phyloP scores from a whole-genome alignment of 192 early-diverging fungal species.

The Tieghemiomyces parasiticus region DNA sequence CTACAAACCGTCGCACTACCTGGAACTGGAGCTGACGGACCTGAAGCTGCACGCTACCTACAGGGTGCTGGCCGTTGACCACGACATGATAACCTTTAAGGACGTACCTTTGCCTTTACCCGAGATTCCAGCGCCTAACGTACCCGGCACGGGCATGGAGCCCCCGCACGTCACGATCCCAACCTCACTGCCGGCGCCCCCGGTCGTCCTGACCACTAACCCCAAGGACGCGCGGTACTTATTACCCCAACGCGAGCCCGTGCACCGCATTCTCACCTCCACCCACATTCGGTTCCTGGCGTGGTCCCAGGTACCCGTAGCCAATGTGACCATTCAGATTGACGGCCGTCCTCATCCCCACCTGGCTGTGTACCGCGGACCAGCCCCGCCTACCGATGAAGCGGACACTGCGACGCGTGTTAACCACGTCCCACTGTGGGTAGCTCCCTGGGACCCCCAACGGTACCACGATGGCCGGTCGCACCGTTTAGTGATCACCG shows the following conservation, averaged over 20 bases:
- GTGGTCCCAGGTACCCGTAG: slow-evolving; percentile 36
- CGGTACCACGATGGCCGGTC: slow-evolving; percentile 46
- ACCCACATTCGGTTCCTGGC: slow-evolving; percentile 63
- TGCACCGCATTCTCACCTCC: slow-evolving; percentile 37
- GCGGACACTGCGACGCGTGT: slow-evolving; percentile 15
- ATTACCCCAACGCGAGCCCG: slow-evolving; percentile 56
- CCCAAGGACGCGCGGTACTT: slow-evolving; percentile 73
- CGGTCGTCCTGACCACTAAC: slow-evolving; percentile 70
- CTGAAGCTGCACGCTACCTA: slow-evolving; percentile 82
- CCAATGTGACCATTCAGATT: slow-evolving; percentile 27
- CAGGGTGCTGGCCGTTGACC: slow-evolving; percentile 69
- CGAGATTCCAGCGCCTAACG: slow-evolving; percentile 32
- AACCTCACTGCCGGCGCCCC: slow-evolving; percentile 35
- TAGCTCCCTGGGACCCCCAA: slow-evolving; percentile 49
- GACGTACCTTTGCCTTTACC: slow-evolving; percentile 53
- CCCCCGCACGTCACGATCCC: slow-evolving; percentile 1
- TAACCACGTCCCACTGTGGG: slow-evolving; percentile 55
- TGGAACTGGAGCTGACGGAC: slow-evolving; percentile 80
- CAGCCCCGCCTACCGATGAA: slow-evolving; percentile 15
- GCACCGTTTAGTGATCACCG: slow-evolving; percentile 47
- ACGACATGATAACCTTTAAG: slow-evolving; percentile 70
- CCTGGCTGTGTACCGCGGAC: slow-evolving; percentile 32
- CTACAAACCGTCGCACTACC: slow-evolving; percentile 44
- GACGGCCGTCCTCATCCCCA: slow-evolving; percentile 31
- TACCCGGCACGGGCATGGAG: slow-evolving; percentile 19